These are phyloP conservation scores for Trichocladium uniseriatum DNA, from an alignment of 495 filamentous ascomycete species.

Conservation along the genomic window DNA sequence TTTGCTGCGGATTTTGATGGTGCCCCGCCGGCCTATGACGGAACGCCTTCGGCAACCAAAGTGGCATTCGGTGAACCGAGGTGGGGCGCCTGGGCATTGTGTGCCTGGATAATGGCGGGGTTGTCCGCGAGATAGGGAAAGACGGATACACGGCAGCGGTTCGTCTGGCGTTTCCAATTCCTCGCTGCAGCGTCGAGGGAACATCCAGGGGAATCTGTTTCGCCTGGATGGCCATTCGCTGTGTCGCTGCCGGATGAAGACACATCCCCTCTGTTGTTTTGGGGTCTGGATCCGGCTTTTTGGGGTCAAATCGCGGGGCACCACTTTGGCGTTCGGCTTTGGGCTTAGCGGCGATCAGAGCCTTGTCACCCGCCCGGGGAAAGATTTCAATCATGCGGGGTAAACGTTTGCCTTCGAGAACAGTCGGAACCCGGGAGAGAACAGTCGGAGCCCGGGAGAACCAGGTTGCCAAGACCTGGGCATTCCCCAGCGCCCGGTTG, in stretches of 20 bases:
- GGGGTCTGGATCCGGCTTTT: not conserved
- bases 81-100: not conserved
- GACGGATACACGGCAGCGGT: no score
- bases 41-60: slow-evolving; percentile 17
- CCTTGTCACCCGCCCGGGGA: slow-evolving; percentile 13
- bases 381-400: slow-evolving; percentile 19
- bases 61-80: slow-evolving; percentile 4
- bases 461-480: slow-evolving; percentile 27
- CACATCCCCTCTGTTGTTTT: not conserved
- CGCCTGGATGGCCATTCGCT: not conserved
- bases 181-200: no score
- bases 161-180: not conserved
- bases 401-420: slow-evolving; percentile 13
- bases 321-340: not conserved
- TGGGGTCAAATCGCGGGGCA: slow-evolving; percentile 11
- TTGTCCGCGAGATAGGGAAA: not conserved
- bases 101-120: not conserved
- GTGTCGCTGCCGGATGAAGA: not conserved
- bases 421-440: slow-evolving; percentile 16
- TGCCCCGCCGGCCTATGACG: slow-evolving; percentile 17
- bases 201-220: not conserved
- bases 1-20: no score
- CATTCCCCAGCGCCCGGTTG: no score
- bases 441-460: no score
- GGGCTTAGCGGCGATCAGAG: slow-evolving; percentile 10